Percentiles rank a stretch among this genome's conserved stretches.
Evolutionary conservation across 2,329 filamentous ascomycete genomes (phyloP).

Genomic region (Claviceps purpurea): DNA sequence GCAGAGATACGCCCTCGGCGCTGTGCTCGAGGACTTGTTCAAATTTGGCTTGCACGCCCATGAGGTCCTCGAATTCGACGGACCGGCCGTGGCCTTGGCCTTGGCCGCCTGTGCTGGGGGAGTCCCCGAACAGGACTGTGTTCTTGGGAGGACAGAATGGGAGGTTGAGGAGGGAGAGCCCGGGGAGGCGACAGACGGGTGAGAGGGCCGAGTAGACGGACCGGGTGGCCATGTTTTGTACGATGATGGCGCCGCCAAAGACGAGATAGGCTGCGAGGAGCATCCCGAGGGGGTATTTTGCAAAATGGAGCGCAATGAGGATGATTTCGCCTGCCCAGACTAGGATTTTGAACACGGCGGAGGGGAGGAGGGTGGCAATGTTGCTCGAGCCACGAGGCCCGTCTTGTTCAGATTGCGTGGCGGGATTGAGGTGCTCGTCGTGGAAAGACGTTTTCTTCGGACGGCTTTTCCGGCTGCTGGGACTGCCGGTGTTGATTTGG

Average conservation of each 20-base stretch:
- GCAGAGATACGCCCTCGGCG: slow-evolving; percentile 51
- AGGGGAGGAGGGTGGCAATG: slow-evolving; percentile 23
- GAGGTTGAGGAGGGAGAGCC: slow-evolving; percentile 44
- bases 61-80: slow-evolving; percentile 34
- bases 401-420: too few relatives aligned
- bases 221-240: slow-evolving; percentile 47
- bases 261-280: slow-evolving; percentile 48
- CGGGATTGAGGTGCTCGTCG: slow-evolving; percentile 9
- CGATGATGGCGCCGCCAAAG: slow-evolving; percentile 43
- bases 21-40: slow-evolving; percentile 61
- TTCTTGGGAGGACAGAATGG: slow-evolving; percentile 43
- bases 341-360: slow-evolving; percentile 24
- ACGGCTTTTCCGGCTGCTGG: slow-evolving; percentile 12
- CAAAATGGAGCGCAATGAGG: slow-evolving; percentile 43
- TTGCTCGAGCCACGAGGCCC: slow-evolving; percentile 8
- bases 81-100: neutral
- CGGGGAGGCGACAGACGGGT: slow-evolving; percentile 58
- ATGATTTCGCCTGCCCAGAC: slow-evolving; percentile 43
- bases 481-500: slow-evolving; percentile 10
- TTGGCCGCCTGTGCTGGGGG: slow-evolving; percentile 9
- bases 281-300: slow-evolving; percentile 51
- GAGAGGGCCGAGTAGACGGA: slow-evolving; percentile 50
- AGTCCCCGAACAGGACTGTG: slow-evolving; percentile 6
- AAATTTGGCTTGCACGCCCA: slow-evolving; percentile 62
- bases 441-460: slow-evolving; percentile 5